Percentiles rank a stretch among this genome's conserved stretches.
Evolutionary conservation across 169 alveolate species (phyloP).

Genomic region (Cryptosporidium bovis): DNA sequence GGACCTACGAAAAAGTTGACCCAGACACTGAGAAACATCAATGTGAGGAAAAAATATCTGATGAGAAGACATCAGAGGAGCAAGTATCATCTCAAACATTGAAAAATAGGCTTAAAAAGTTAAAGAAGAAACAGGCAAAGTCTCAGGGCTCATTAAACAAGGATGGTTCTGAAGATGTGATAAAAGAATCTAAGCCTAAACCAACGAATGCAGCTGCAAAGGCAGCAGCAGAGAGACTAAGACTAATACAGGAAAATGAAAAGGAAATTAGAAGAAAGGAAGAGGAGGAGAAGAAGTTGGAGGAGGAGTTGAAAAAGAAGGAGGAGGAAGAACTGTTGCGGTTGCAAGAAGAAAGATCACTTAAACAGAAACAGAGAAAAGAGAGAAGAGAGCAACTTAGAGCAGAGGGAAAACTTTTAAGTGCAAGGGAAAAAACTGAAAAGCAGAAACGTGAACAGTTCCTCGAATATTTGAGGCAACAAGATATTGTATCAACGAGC

Average conservation of each 20-base stretch:
- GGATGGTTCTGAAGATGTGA: conserved; percentile 2
- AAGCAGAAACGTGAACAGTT: conserved; percentile 82
- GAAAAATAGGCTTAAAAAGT: conserved; percentile 63
- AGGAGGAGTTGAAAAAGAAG: conserved; percentile 82
- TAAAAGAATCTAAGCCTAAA: conserved; percentile 9
- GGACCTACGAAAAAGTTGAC: conserved; percentile 14
- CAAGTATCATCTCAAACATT: conserved; percentile 63
- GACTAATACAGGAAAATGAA: conserved; percentile 80
- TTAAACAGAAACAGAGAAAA: conserved; percentile 81
- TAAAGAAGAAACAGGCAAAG: conserved; percentile 60
- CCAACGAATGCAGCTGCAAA: conserved; percentile 76
- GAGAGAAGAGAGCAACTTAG: conserved; percentile 84
- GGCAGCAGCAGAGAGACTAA: conserved; percentile 86
- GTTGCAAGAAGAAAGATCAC: conserved; percentile 75
- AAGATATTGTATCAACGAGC: conserved; percentile 72
- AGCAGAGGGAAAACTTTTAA: conserved; percentile 85
- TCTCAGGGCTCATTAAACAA: conserved; percentile 20
- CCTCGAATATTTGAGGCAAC: conserved; percentile 81
- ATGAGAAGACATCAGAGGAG: conserved; percentile 27
- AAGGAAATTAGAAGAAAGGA: conserved; percentile 78
- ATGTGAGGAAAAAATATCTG: not conserved
- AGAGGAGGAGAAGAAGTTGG: conserved; percentile 81
- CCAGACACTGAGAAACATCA: not conserved
- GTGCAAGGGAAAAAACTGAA: conserved; percentile 84
- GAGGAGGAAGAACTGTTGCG: conserved; percentile 84